Percentiles rank a stretch among this genome's conserved stretches.
Conservation (phyloP, 2,329 filamentous ascomycete species). For the Chaetomiaceae sp. region DNA sequence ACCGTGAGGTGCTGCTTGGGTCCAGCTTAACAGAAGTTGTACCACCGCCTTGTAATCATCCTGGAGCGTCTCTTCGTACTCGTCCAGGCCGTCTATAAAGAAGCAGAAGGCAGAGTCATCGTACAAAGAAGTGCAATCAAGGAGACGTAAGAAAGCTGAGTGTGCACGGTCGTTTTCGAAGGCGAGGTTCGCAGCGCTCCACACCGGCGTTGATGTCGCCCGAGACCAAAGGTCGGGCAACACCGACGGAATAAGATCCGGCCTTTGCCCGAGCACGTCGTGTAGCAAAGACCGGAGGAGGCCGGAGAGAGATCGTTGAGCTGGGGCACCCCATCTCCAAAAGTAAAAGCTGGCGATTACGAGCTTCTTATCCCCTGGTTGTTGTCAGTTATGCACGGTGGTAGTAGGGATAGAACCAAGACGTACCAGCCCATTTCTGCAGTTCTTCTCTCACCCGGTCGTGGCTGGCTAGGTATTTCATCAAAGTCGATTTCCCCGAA, state of each 20-base stretch:
- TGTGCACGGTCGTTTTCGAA: neutral
- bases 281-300: conserved; percentile 23
- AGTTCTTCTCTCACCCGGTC: neutral
- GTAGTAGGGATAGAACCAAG: neutral
- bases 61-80: conserved; percentile 16
- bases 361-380: conserved; percentile 9
- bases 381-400: neutral
- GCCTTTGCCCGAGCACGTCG: conserved; percentile 8
- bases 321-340: conserved; percentile 23
- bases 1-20: neutral
- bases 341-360: conserved; percentile 27
- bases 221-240: neutral
- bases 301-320: conserved; percentile 22
- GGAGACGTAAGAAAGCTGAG: neutral
- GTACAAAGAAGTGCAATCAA: neutral
- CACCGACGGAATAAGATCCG: neutral
- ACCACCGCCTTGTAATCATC: conserved; percentile 17
- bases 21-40: conserved; percentile 13
- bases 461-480: conserved; percentile 23
- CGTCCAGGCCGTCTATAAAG: conserved; percentile 22
- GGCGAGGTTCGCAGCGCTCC: neutral
- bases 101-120: conserved; percentile 7
- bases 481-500: conserved; percentile 25
- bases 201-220: neutral
- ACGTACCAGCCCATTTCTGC: conserved; percentile 17